These are phyloP conservation scores for Lecanicillium sp. DNA, from an alignment of 2,329 filamentous ascomycete genomes.

Conservation along the genomic window DNA sequence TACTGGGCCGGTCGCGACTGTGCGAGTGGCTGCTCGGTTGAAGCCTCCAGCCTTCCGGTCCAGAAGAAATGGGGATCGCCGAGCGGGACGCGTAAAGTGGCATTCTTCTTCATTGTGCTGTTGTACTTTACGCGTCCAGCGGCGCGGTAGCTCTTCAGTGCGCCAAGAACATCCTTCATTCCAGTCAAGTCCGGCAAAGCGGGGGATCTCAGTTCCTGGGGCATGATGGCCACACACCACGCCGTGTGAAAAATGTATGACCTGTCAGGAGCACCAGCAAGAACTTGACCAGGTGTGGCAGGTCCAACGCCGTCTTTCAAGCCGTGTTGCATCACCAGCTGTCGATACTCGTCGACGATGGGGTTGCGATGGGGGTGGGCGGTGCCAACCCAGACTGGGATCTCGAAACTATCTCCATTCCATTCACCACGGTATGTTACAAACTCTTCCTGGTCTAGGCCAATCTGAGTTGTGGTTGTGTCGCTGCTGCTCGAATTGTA, in stretches of 20 bases:
- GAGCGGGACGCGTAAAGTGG: slow-evolving; percentile 7
- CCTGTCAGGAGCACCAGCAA: slow-evolving; percentile 38
- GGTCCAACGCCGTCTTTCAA: slow-evolving; percentile 34
- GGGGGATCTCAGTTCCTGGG: slow-evolving; percentile 21
- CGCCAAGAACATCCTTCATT: slow-evolving; percentile 37
- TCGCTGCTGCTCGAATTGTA: neutral
- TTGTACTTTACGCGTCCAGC: slow-evolving; percentile 22
- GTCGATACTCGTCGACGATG: slow-evolving; percentile 41
- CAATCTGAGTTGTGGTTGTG: slow-evolving; percentile 3
- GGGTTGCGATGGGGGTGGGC: slow-evolving; percentile 21
- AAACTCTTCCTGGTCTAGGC: slow-evolving; percentile 14
- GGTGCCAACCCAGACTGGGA: slow-evolving; percentile 40
- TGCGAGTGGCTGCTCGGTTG: slow-evolving; percentile 10
- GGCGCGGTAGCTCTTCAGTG: slow-evolving; percentile 31
- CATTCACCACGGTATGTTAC: slow-evolving; percentile 17
- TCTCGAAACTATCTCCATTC: slow-evolving; percentile 17
- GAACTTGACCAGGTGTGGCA: slow-evolving; percentile 39
- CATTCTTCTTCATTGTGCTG: slow-evolving; percentile 8
- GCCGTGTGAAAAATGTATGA: slow-evolving; percentile 41
- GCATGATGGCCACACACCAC: slow-evolving; percentile 42
- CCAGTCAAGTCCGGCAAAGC: slow-evolving; percentile 19
- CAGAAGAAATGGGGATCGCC: slow-evolving; percentile 28
- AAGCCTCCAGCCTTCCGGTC: slow-evolving; percentile 30
- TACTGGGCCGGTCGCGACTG: slow-evolving; percentile 10
- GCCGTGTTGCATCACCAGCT: slow-evolving; percentile 27